Percentiles rank a stretch among this genome's conserved stretches.
These are phyloP conservation scores for Telopea speciosissima DNA, from an alignment of 177 flowering plant species.

Conservation along the genomic window DNA sequence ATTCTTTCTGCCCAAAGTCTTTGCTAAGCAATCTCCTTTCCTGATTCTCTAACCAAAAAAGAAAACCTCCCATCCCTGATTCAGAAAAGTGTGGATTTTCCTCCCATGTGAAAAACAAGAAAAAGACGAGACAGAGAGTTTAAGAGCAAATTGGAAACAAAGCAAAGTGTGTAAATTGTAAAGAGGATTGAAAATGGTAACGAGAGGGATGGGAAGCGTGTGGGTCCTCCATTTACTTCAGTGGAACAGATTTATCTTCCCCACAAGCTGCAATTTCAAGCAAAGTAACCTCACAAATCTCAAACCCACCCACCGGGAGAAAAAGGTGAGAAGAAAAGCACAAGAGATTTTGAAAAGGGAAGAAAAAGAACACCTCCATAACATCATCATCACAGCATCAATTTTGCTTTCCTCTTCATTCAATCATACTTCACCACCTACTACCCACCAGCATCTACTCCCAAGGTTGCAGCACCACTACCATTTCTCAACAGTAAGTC, in stretches of 20 bases:
- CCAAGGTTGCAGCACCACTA: background rate
- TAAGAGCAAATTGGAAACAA: no score
- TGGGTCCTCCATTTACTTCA: conserved; percentile 17
- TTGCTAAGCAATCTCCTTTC: no score
- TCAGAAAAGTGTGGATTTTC: no score
- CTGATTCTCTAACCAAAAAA: no score
- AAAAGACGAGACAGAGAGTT: no score
- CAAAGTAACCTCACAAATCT: conserved; percentile 25
- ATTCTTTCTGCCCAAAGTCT: no score
- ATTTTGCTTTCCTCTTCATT: background rate
- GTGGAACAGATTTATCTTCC: conserved; percentile 3
- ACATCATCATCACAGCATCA: conserved; percentile 15
- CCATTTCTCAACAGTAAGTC: background rate
- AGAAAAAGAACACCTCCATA: background rate
- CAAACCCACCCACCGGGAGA: conserved; percentile 2
- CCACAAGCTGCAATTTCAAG: conserved; percentile 45
- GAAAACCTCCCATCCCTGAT: no score
- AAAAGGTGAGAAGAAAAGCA: background rate
- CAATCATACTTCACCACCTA: background rate
- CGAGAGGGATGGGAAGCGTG: conserved; percentile 15
- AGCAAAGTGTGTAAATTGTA: background rate
- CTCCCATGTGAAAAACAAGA: no score
- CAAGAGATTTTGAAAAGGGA: background rate
- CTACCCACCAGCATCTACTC: conserved; percentile 3
- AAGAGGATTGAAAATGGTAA: conserved; percentile 7